Evolutionary conservation across 2,329 filamentous ascomycete genomes (phyloP).

Genomic region (Alternaria viburni): DNA sequence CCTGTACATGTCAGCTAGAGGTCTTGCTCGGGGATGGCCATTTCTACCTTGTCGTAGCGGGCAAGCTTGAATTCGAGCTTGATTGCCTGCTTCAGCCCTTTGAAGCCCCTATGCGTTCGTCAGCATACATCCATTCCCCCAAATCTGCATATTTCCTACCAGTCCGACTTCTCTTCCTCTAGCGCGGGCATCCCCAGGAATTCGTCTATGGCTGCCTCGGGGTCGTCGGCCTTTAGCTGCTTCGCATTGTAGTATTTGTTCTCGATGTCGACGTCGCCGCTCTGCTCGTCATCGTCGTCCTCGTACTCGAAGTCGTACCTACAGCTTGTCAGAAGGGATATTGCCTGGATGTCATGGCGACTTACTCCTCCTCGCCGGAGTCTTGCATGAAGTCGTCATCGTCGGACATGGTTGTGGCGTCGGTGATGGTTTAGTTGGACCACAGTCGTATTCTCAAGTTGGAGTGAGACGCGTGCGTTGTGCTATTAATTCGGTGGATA

Average conservation of each 20-base stretch:
- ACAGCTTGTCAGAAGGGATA: conserved; percentile 24
- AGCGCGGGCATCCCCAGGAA: conserved; percentile 86
- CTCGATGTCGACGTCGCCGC: conserved; percentile 90
- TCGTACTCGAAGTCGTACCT: conserved; percentile 98
- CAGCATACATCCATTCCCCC: conserved; percentile 15
- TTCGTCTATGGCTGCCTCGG: conserved; percentile 86
- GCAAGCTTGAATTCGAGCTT: conserved; percentile 94
- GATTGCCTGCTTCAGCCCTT: conserved; percentile 95
- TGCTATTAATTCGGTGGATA: not conserved
- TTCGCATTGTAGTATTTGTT: conserved; percentile 99
- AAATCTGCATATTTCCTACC: conserved; percentile 57
- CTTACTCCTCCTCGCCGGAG: conserved; percentile 83
- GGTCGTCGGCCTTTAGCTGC: conserved; percentile 87
- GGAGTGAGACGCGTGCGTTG: not conserved
- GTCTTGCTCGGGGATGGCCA: not conserved
- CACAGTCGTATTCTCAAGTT: not conserved
- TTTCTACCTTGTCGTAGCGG: conserved; percentile 77
- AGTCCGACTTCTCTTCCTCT: conserved; percentile 92
- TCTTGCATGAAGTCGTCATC: conserved; percentile 95
- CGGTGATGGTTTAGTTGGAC: not conserved
- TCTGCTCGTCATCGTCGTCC: conserved; percentile 87
- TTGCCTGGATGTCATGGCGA: not conserved
- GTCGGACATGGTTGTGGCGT: conserved; percentile 69
- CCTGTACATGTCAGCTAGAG: conserved; percentile 59
- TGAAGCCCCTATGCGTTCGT: conserved; percentile 72